These are phyloP conservation scores for Escovopsis sp. DNA, from an alignment of 2,329 filamentous ascomycete genomes.

Conservation along the genomic window DNA sequence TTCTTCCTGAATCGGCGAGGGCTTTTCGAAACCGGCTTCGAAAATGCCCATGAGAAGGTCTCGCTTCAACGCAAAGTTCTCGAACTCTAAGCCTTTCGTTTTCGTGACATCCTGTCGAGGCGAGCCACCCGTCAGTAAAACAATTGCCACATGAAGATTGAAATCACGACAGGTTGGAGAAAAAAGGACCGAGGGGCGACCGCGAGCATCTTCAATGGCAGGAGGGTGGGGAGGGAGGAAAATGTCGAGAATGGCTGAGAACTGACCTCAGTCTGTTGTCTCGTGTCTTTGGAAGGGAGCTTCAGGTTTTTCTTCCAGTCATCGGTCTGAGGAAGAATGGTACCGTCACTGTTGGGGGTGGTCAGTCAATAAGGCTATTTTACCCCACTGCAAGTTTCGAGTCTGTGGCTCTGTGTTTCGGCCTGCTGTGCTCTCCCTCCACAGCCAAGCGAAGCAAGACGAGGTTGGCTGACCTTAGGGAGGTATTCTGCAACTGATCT, in stretches of 20 bases:
- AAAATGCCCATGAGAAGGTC: constrained; percentile 98
- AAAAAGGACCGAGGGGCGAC: no score
- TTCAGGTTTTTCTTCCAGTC: constrained; percentile 67
- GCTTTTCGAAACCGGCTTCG: constrained; percentile 96
- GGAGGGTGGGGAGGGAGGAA: background rate
- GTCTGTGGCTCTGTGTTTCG: constrained; percentile 4
- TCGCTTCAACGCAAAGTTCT: constrained; percentile 90
- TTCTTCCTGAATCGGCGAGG: constrained; percentile 98
- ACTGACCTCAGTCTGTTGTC: constrained; percentile 65
- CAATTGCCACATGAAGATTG: background rate
- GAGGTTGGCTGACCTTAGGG: constrained; percentile 23
- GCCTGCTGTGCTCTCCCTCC: background rate
- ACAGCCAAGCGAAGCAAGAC: constrained; percentile 3
- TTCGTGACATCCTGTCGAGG: constrained; percentile 75
- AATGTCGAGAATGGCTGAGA: background rate
- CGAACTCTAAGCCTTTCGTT: constrained; percentile 94
- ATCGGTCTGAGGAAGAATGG: constrained; percentile 27
- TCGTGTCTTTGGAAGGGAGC: constrained; percentile 56
- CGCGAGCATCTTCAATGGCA: background rate
- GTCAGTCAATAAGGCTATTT: constrained; percentile 16
- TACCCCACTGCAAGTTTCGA: constrained; percentile 2
- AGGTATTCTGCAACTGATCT: constrained; percentile 28
- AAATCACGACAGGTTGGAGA: background rate
- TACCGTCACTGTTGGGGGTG: constrained; percentile 23
- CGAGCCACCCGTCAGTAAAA: no score